Base-by-base conservation (phyloP, 805 yeast species). In the Diddensiella caesifluorescens region DNA sequence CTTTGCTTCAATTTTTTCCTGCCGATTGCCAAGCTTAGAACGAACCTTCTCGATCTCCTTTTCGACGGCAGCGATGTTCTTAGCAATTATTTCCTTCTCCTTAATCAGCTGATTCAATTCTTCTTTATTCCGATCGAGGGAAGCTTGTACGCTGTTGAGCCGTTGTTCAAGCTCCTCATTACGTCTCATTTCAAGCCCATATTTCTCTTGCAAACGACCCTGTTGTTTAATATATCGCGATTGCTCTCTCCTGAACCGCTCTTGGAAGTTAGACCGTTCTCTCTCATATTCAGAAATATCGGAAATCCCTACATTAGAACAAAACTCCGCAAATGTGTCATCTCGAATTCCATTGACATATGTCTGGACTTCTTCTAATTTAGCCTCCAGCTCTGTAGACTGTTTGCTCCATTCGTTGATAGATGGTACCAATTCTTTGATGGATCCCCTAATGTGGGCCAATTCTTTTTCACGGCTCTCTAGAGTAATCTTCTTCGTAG, bases 251-350 rank as follows among this genome's bases (percentile, higher is more conserved):
- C 43, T 44, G 12, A 51, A 44, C 39, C 48, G 41, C 35, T 57
- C 58, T 20, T 42, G 30, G 22, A 53, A 41, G 2, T 50, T 35
- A 4, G 90, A 89, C 41, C 80, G 83, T 9, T 75, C 67, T 33
- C 65, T 67, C 57, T 88, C 96, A 57, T 83, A 88, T 25, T 81
- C 87, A 35, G 71, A 67, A 29, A 87, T 76, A 47, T 61, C 61
- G 5, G 63, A 57, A 51, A 86, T 76, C 0, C 77, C 77, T 39
- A 80, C 62, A 42, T 62, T 67, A 1, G 55, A 41, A 43, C 89
- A 80, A 55, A 88, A 83, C 0, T 60, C 70, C 55, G 70, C 33
- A 65, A 54, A 49, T 28, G 62, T 41, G 34, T 44, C 22, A 52
- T 60, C 46, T 41, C 52, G 51, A 19, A 53, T 41, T 12, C 25